phyloP scores from a whole-genome alignment of 495 filamentous ascomycete genomes.

The Sabuloglossum arenarium region DNA sequence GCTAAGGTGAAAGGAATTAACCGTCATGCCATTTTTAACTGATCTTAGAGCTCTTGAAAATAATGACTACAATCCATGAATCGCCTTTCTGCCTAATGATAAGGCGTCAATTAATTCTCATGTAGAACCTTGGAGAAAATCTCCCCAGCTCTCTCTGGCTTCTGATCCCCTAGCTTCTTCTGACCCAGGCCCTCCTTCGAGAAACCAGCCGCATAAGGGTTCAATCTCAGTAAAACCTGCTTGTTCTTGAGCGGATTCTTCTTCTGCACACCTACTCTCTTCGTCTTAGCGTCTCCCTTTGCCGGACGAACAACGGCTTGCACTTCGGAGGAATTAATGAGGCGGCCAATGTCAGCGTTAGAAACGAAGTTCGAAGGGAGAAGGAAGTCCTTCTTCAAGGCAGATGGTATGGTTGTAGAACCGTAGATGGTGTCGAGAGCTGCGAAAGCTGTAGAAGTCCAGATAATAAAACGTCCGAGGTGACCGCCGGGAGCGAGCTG shows the following conservation, averaged over 20 bases:
- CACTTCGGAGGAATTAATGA: constrained; percentile 98
- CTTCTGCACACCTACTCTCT: constrained; percentile 86
- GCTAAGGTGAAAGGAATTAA: too few species aligned
- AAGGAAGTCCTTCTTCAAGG: constrained; percentile 95
- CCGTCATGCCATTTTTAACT: neutral
- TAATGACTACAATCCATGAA: neutral
- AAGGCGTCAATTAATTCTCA: constrained; percentile 24
- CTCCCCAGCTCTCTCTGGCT: constrained; percentile 29
- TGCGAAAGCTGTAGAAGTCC: constrained; percentile 91
- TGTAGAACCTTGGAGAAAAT: constrained; percentile 29
- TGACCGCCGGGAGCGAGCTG: constrained; percentile 97
- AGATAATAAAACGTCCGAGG: constrained; percentile 96
- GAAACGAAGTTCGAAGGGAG: constrained; percentile 71
- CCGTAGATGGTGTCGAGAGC: constrained; percentile 94
- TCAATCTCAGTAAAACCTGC: constrained; percentile 89
- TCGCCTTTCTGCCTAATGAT: neutral
- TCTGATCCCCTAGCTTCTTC: constrained; percentile 26
- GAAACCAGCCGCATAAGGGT: constrained; percentile 85
- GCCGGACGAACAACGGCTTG: constrained; percentile 79
- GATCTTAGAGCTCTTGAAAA: neutral
- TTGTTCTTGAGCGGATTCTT: constrained; percentile 98
- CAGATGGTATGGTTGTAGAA: constrained; percentile 58
- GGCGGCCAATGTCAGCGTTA: constrained; percentile 81
- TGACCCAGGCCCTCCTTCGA: constrained; percentile 61
- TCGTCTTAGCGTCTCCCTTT: constrained; percentile 74